phyloP scores from a whole-genome alignment of 768 basidiomycete species.

The Phylloporus sp. region DNA sequence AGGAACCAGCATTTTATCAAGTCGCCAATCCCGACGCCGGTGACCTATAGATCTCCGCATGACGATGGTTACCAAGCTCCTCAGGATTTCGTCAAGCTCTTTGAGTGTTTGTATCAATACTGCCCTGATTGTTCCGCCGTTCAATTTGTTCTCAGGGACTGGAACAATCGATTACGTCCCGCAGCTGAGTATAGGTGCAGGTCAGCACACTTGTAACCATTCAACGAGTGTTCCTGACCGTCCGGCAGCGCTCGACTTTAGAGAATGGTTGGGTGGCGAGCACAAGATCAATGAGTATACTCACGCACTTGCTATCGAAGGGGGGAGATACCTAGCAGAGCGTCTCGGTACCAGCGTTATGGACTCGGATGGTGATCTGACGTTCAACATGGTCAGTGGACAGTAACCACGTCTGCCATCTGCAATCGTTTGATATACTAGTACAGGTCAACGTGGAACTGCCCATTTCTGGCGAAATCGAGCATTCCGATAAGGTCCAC shows the following conservation, averaged over 20 bases:
- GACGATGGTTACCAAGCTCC: conserved; percentile 31
- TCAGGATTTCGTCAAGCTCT: conserved; percentile 47
- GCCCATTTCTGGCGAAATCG: conserved; percentile 30
- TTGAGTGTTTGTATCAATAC: conserved; percentile 33
- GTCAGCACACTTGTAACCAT: conserved; percentile 27
- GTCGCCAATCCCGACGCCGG: conserved; percentile 55
- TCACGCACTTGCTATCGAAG: conserved; percentile 61
- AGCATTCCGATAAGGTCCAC: conserved; percentile 13
- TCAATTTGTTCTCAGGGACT: conserved; percentile 43
- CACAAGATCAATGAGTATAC: conserved; percentile 66
- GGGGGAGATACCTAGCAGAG: conserved; percentile 57
- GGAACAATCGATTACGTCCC: conserved; percentile 58
- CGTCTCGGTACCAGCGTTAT: conserved; percentile 59
- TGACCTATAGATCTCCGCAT: conserved; percentile 46
- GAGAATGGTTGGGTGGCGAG: conserved; percentile 73
- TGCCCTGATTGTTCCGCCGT: neutral
- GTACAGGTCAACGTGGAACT: conserved; percentile 40
- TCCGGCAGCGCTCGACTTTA: conserved; percentile 62
- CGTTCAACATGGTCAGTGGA: conserved; percentile 60
- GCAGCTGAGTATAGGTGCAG: conserved; percentile 50
- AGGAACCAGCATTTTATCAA: conserved; percentile 66
- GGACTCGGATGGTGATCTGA: conserved; percentile 58
- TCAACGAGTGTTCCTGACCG: conserved; percentile 3
- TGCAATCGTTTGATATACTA: neutral
- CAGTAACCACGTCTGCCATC: neutral